Conservation (phyloP, 441 rosid species). For the Syzygium syzygioides region DNA sequence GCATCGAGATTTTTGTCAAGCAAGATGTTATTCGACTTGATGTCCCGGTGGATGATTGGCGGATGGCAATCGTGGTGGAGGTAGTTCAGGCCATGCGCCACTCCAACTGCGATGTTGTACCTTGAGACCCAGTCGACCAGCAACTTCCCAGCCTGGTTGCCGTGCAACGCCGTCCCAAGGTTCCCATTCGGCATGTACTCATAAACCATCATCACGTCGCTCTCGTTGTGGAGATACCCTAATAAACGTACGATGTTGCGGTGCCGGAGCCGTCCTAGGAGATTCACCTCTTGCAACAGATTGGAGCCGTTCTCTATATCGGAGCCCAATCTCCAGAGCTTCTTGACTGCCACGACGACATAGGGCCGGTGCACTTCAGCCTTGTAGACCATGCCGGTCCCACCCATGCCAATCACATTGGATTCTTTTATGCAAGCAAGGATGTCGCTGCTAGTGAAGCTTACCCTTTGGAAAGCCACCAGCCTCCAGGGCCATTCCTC, state of each 20-base stretch:
- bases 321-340: constrained; percentile 57
- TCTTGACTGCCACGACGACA: constrained; percentile 60
- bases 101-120: constrained; percentile 67
- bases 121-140: constrained; percentile 73
- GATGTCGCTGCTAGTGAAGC: constrained; percentile 61
- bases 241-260: constrained; percentile 60
- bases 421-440: constrained; percentile 57
- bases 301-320: constrained; percentile 40
- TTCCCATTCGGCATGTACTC: constrained; percentile 80
- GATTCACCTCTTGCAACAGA: constrained; percentile 52
- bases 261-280: constrained; percentile 65
- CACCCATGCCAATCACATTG: constrained; percentile 73
- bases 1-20: constrained; percentile 62
- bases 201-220: constrained; percentile 61
- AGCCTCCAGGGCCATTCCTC: constrained; percentile 85
- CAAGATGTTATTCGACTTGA: constrained; percentile 72
- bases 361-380: constrained; percentile 60
- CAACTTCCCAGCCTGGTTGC: constrained; percentile 38
- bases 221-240: constrained; percentile 71
- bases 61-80: constrained; percentile 75
- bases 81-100: constrained; percentile 72
- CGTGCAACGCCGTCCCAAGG: constrained; percentile 59
- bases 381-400: constrained; percentile 71
- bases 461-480: constrained; percentile 62
- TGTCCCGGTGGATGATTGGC: constrained; percentile 72